Conservation (phyloP, 1,284 basidiomycete genomes). For the Bjerkandera adusta region DNA sequence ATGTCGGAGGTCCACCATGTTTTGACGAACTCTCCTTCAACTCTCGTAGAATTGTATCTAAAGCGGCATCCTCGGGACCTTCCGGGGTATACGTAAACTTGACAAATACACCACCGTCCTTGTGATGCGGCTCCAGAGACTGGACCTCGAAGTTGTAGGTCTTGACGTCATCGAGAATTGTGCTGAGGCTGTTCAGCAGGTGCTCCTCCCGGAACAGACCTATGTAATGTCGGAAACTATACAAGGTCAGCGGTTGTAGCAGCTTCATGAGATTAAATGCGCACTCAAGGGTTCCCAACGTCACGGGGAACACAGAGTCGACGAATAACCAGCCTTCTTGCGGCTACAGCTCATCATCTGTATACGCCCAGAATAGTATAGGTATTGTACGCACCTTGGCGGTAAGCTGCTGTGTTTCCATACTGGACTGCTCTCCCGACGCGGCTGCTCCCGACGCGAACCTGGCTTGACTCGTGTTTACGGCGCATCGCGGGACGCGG, state of each 20-base stretch:
- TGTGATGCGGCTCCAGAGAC: conserved; percentile 59
- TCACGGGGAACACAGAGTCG: conserved; percentile 57
- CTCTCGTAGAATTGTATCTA: conserved; percentile 48
- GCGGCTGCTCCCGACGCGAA: too few species aligned
- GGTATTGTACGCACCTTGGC: neutral
- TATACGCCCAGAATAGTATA: neutral
- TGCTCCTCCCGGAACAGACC: conserved; percentile 54
- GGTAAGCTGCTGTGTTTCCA: too few species aligned
- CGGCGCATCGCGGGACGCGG: too few species aligned
- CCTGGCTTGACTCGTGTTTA: too few species aligned
- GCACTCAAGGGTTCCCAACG: conserved; percentile 52
- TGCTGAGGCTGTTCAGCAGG: conserved; percentile 46
- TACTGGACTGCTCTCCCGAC: too few species aligned
- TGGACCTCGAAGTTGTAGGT: conserved; percentile 55
- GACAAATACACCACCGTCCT: conserved; percentile 88
- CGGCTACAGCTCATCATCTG: neutral
- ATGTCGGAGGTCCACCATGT: conserved; percentile 62
- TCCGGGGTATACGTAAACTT: conserved; percentile 63
- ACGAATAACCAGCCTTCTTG: conserved; percentile 47
- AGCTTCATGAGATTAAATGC: neutral
- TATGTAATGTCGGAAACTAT: conserved; percentile 61
- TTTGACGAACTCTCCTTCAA: conserved; percentile 41
- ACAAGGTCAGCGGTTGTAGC: conserved; percentile 7
- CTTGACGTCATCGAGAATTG: conserved; percentile 49
- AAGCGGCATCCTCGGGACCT: conserved; percentile 35